Conservation (phyloP, 108 stramenopile species). For the Fistulifera solaris region DNA sequence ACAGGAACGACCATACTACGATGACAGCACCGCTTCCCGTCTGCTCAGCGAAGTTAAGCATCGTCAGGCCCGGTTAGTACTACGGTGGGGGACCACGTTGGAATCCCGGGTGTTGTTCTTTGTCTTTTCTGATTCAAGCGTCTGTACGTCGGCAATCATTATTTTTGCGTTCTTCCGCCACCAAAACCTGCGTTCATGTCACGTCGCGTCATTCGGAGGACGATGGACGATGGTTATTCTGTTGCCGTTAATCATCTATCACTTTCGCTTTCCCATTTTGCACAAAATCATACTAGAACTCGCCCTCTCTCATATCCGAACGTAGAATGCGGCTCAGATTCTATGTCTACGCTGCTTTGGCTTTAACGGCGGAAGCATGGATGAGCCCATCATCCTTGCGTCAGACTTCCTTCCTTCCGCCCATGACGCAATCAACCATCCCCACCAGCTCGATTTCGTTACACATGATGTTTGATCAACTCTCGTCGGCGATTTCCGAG, state of each 20-base stretch:
- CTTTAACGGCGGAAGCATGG: constrained; percentile 1
- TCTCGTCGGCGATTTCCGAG: constrained; percentile 57
- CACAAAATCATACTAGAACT: too few species aligned
- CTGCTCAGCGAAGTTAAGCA: constrained; percentile 81
- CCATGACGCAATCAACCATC: not conserved
- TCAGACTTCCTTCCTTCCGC: not conserved
- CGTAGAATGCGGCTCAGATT: not conserved
- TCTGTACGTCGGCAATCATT: too few species aligned
- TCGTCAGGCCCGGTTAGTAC: constrained; percentile 17
- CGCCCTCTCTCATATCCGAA: too few species aligned
- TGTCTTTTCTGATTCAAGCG: too few species aligned
- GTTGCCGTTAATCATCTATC: too few species aligned
- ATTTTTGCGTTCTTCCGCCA: too few species aligned
- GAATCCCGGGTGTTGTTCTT: constrained; percentile 69
- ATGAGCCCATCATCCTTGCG: not conserved
- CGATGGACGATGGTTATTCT: too few species aligned
- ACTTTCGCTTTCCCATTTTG: too few species aligned
- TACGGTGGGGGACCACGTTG: constrained; percentile 40
- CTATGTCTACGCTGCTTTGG: not conserved
- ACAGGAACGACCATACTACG: constrained; percentile 63
- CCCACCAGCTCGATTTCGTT: constrained; percentile 4
- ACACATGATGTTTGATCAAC: constrained; percentile 85
- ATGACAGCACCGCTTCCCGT: constrained; percentile 81
- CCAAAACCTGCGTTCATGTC: too few species aligned
- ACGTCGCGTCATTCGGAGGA: too few species aligned